Evolutionary conservation across 495 filamentous ascomycete species (phyloP).

Genomic region (Penicillium coprophilum): DNA sequence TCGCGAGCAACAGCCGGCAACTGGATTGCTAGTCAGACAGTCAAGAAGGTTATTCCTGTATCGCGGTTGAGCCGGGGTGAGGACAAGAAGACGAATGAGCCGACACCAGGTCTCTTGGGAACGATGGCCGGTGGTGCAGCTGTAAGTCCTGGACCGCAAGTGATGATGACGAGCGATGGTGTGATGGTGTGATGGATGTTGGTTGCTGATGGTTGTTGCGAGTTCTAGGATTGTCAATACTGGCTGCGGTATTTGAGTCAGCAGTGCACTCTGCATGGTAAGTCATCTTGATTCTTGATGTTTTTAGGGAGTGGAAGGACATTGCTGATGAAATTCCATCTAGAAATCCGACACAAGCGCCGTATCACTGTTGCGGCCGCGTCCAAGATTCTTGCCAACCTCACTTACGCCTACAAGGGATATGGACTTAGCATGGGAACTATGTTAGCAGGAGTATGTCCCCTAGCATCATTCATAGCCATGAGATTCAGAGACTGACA

Average conservation of each 20-base stretch:
- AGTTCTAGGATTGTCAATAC: constrained; percentile 88
- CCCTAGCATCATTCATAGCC: neutral
- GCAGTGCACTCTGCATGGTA: constrained; percentile 93
- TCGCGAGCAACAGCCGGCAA: constrained; percentile 93
- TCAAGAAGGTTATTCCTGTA: constrained; percentile 92
- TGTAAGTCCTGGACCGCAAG: constrained; percentile 45
- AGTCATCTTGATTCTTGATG: constrained; percentile 9
- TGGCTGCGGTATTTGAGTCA: constrained; percentile 98
- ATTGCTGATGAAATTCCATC: constrained; percentile 9
- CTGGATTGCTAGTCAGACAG: constrained; percentile 99
- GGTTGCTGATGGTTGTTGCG: constrained; percentile 17
- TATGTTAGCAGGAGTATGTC: constrained; percentile 89
- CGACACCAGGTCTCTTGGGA: constrained; percentile 74
- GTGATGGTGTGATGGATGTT: neutral
- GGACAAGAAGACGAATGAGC: constrained; percentile 68
- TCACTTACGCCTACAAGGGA: constrained; percentile 97
- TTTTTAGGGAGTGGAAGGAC: neutral
- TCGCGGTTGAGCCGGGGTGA: constrained; percentile 50
- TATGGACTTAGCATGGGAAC: constrained; percentile 98
- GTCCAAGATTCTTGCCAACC: constrained; percentile 96
- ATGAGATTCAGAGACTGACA: neutral
- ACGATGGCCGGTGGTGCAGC: constrained; percentile 99
- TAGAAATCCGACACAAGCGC: constrained; percentile 94
- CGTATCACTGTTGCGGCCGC: constrained; percentile 96
- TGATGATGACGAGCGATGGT: neutral